Conservation (phyloP, 805 yeast genomes). For the Candida argentea region DNA sequence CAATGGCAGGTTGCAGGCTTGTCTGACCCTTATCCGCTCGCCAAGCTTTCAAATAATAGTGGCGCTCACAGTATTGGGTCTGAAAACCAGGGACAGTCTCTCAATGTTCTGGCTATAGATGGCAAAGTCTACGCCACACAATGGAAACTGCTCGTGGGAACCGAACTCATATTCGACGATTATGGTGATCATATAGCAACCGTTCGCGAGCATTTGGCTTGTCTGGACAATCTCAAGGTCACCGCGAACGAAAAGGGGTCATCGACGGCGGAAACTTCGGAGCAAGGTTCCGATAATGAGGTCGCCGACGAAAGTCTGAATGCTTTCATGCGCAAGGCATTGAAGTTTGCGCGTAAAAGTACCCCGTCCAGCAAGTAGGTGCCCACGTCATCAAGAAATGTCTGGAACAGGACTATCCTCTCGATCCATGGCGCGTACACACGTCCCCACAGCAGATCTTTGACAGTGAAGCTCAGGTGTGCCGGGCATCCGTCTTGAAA, state of each 20-base stretch:
- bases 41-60: conserved; percentile 25
- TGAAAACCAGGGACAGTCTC: conserved; percentile 12
- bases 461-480: no score
- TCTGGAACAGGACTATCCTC: no score
- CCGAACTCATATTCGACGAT: conserved; percentile 42
- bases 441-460: no score
- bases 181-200: conserved; percentile 31
- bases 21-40: conserved; percentile 22
- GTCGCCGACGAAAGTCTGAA: conserved; percentile 2
- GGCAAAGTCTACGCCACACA: conserved; percentile 55
- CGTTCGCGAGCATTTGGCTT: conserved; percentile 28
- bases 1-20: conserved; percentile 29
- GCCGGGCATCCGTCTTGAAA: no score
- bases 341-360: conserved; percentile 7
- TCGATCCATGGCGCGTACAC: no score
- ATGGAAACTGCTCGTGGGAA: conserved; percentile 75
- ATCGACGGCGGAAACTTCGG: conserved; percentile 6
- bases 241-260: conserved; percentile 8
- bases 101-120: conserved; percentile 20
- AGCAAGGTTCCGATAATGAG: conserved; percentile 6
- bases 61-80: conserved; percentile 6
- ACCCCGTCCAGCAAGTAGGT: not conserved
- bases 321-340: conserved; percentile 7
- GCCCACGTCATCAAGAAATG: no score
- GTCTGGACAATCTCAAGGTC: conserved; percentile 18